Percentiles rank a stretch among this genome's conserved stretches.
phyloP scores from a whole-genome alignment of 768 basidiomycete species.

The Mycena rosella region DNA sequence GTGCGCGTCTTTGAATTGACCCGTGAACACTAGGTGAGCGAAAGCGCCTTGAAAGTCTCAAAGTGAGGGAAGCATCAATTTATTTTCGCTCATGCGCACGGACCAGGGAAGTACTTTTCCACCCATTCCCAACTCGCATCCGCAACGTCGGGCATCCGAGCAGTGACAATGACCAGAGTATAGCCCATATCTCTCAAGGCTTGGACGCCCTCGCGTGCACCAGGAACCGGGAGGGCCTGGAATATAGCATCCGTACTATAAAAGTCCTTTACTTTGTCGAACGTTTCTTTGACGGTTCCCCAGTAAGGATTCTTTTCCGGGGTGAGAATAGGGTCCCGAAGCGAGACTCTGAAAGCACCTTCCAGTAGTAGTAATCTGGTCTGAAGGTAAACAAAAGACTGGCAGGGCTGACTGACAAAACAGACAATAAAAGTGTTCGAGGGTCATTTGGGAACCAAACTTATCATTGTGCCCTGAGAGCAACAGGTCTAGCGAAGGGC shows the following conservation, averaged over 20 bases:
- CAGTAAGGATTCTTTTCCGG: conserved; percentile 65
- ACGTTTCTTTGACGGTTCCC: conserved; percentile 71
- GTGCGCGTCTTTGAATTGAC: conserved; percentile 72
- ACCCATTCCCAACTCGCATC: conserved; percentile 78
- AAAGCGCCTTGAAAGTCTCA: conserved; percentile 55
- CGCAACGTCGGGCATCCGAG: conserved; percentile 67
- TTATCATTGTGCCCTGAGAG: conserved; percentile 73
- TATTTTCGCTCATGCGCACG: conserved; percentile 26
- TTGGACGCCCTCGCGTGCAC: conserved; percentile 70
- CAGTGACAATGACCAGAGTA: conserved; percentile 80
- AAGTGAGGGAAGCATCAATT: background rate
- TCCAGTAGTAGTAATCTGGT: conserved; percentile 83
- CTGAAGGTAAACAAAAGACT: conserved; percentile 3
- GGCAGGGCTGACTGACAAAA: conserved; percentile 20
- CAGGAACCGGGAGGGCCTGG: conserved; percentile 65
- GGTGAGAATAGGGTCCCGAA: background rate
- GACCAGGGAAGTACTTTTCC: conserved; percentile 72
- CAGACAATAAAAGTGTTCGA: conserved; percentile 74
- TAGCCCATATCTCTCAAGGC: conserved; percentile 73
- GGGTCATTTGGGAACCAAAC: conserved; percentile 68
- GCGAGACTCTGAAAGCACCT: conserved; percentile 50
- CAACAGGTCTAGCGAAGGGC: background rate
- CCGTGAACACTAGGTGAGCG: conserved; percentile 76
- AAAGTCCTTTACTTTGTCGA: conserved; percentile 69
- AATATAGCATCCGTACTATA: conserved; percentile 65